A percentile compares a stretch with the other conserved stretches of the same genome.
These are phyloP conservation scores for Albugo candida DNA, from an alignment of 352 stramenopile species.

Conservation along the genomic window DNA sequence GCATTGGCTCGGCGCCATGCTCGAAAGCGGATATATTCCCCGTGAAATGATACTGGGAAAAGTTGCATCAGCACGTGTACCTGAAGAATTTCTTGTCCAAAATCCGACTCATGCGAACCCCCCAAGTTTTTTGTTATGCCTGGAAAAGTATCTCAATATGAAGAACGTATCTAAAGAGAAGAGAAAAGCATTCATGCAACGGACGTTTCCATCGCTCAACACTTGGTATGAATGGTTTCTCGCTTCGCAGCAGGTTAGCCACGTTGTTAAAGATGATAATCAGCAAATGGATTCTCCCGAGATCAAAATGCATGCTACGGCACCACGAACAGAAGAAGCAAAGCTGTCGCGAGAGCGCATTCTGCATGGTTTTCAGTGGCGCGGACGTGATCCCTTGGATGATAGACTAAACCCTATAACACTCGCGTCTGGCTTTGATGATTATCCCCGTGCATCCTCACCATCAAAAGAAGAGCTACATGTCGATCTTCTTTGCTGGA, in stretches of 20 bases:
- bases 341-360: too few species aligned
- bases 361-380: slow-evolving; percentile 36
- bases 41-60: slow-evolving; percentile 80
- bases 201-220: slow-evolving; percentile 50
- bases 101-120: slow-evolving; percentile 83
- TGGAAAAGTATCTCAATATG: slow-evolving; percentile 56
- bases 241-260: slow-evolving; percentile 17
- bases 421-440: slow-evolving; percentile 83
- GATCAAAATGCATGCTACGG: slow-evolving; percentile 17
- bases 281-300: too few species aligned
- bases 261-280: too few species aligned
- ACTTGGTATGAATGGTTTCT: slow-evolving; percentile 64
- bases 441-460: slow-evolving; percentile 77
- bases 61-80: slow-evolving; percentile 51
- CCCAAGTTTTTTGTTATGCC: slow-evolving; percentile 67
- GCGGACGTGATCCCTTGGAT: slow-evolving; percentile 39
- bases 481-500: slow-evolving; percentile 82
- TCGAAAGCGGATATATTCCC: slow-evolving; percentile 79
- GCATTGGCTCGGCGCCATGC: slow-evolving; percentile 80
- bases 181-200: slow-evolving; percentile 14
- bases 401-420: slow-evolving; percentile 79
- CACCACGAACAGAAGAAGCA: slow-evolving; percentile 8
- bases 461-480: slow-evolving; percentile 70
- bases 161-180: slow-evolving; percentile 4
- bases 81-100: slow-evolving; percentile 80